Base-by-base conservation (phyloP, 345 rosid species). In the Dovyalis caffra region DNA sequence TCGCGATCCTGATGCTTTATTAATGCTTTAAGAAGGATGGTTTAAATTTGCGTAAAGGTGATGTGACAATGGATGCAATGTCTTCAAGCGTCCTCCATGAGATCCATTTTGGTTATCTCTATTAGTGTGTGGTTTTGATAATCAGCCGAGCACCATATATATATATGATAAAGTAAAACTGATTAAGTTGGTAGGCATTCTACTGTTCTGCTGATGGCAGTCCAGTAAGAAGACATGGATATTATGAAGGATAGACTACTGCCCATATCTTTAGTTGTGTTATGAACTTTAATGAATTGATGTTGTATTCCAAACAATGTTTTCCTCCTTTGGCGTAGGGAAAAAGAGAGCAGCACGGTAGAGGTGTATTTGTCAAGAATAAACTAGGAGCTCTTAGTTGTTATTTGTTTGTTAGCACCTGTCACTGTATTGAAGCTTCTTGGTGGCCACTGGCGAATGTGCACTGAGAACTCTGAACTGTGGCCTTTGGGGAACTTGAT, bases 1-100 rank as follows among this genome's bases (percentile, higher is more conserved):
- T 91, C 81, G n/a, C 64, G 81, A n/a, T 45, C 83, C 9, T 80
- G 71, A 80, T 63, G 64, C 18, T 34, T 62, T 61, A 26, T 21
- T 21, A 25, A 66, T 16, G 20, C 32, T 23, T 1, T 23, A 34
- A 15, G 16, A 63, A n/a, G 23, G 73, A 32, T 61, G 49, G 33
- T 45, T 60, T 33, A 38, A 33, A 23, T 20, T 58, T 38, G 60
- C 28, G 20, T 51, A 10, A 33, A 45, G 29, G 25, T 23, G 16
- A 8, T 53, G 21, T 18, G 37, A 21, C 38, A 49, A 28, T 16
- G 76, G 33, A 57, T 40, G 16, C 34, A 62, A 47, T 45, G 1
- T 7, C 20, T 26, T 60, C n/a, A 38, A 6, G 38, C 26, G 5
- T 29, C 21, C 40, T 21, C 56, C 18, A 32, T 28, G 21, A 40